These are phyloP conservation scores for Xylaria cubensis DNA, from an alignment of 495 filamentous ascomycete species.

Conservation along the genomic window DNA sequence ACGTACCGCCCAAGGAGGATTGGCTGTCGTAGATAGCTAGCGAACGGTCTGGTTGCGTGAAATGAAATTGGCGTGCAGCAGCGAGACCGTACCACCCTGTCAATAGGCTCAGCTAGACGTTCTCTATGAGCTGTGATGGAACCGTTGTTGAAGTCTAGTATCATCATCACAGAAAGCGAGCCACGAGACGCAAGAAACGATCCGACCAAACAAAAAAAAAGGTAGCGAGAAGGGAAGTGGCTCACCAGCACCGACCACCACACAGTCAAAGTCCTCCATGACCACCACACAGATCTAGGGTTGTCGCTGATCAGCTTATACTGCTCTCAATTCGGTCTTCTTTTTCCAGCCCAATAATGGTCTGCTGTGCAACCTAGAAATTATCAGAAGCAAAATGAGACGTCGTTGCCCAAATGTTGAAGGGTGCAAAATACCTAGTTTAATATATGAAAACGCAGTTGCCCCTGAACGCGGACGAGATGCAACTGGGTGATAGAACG, in stretches of 20 bases:
- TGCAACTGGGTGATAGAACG: background rate
- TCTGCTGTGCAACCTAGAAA: background rate
- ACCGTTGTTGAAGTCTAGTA: background rate
- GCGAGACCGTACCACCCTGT: constrained; percentile 52
- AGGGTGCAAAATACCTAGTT: background rate
- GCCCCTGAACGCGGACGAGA: constrained; percentile 9
- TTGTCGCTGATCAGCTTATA: background rate
- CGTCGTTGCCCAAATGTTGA: background rate
- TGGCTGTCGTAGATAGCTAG: constrained; percentile 49
- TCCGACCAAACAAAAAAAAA: background rate
- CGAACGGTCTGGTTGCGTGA: constrained; percentile 45
- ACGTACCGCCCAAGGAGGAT: constrained; percentile 68
- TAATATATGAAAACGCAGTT: background rate
- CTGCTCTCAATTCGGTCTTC: background rate
- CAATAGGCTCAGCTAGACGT: constrained; percentile 1
- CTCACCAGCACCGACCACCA: constrained; percentile 55
- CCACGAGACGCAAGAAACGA: background rate
- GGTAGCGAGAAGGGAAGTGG: background rate
- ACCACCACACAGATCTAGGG: background rate
- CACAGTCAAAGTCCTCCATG: constrained; percentile 53
- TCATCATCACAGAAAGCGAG: background rate
- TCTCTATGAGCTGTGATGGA: background rate
- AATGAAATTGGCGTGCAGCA: constrained; percentile 50
- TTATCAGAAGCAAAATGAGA: constrained; percentile 4
- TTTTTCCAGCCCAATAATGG: background rate